Base-by-base conservation (phyloP, 2,329 filamentous ascomycete genomes). In the Aureobasidium sp. region DNA sequence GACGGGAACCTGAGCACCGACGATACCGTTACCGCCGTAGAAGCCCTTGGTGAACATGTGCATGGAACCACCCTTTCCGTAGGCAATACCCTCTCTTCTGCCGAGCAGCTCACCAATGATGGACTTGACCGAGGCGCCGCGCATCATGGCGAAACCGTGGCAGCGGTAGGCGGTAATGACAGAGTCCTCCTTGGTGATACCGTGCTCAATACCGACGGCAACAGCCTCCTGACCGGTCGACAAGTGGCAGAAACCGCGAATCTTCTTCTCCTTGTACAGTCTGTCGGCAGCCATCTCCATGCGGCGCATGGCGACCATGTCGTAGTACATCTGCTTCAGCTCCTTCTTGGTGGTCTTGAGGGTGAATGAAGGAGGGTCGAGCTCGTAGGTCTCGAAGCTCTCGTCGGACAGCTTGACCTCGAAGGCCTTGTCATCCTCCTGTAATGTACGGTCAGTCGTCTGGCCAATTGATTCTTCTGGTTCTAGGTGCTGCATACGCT, bases 201-300 rank as follows among this genome's bases (percentile, higher is more conserved):
- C 92, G 77, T 96, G 90, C 81, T 99, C 94, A 73, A 99, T 97
- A 75, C 94, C 94, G 70, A 92, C 87, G 64, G 94, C 91, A 68
- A 99, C 94, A 68, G 94, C 94, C 84, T 99, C 94, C 80, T 99
- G 94, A 66, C 94, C 94, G 64, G 89, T 96, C 64, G 94, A 97
- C 78, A 99, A 80, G 81, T 99, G 94, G 82, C 94, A 99, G 89
- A 99, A 99, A 81, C 94, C 94, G 72, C 94, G 90, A 72, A 99
- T 97, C 85, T 99, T 97, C 88, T 99, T 99, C 84, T 97, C 94
- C 84, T 99, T 99, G 90, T 99, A 99, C 73, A 99, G 83, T 76
- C 93, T 87, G 77, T 99, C 94, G 80, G 94, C 91, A 69, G 93
- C 92, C 93, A 99, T 96, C 81, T 99, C 94, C 94, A 99, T 96